Evolutionary conservation across 495 filamentous ascomycete genomes (phyloP).

Genomic region (Physcia stellaris): DNA sequence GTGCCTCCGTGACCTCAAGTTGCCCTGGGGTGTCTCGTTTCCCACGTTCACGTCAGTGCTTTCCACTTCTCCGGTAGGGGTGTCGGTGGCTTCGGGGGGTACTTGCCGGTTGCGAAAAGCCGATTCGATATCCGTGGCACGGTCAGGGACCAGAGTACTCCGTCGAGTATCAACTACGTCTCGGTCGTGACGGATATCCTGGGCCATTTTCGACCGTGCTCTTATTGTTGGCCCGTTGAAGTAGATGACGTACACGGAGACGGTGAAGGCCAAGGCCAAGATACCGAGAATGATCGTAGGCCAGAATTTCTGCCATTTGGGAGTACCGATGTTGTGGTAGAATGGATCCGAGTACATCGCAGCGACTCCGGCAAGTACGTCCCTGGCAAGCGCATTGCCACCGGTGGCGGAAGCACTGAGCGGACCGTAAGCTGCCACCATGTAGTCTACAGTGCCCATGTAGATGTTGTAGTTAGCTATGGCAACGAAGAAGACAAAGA

Average conservation of each 20-base stretch:
- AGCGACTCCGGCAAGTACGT: slow-evolving; percentile 32
- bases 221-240: slow-evolving; percentile 34
- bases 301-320: slow-evolving; percentile 24
- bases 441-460: slow-evolving; percentile 77
- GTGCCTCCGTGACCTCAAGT: too few relatives aligned
- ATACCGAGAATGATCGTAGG: slow-evolving; percentile 30
- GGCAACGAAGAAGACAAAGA: slow-evolving; percentile 47
- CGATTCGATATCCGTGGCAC: too few relatives aligned
- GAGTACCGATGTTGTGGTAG: slow-evolving; percentile 23
- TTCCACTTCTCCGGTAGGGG: too few relatives aligned
- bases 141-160: too few relatives aligned
- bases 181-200: slow-evolving; percentile 9
- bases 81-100: too few relatives aligned
- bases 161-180: too few relatives aligned
- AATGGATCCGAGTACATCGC: slow-evolving; percentile 34
- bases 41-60: too few relatives aligned
- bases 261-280: slow-evolving; percentile 28
- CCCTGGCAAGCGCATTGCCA: slow-evolving; percentile 43
- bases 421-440: slow-evolving; percentile 67
- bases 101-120: too few relatives aligned
- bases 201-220: slow-evolving; percentile 32
- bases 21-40: too few relatives aligned
- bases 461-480: slow-evolving; percentile 54
- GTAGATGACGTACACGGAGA: slow-evolving; percentile 37
- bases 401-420: slow-evolving; percentile 71